Evolutionary conservation across 2,329 filamentous ascomycete genomes (phyloP).

Genomic region (Macrophomina pseudophaseolina): DNA sequence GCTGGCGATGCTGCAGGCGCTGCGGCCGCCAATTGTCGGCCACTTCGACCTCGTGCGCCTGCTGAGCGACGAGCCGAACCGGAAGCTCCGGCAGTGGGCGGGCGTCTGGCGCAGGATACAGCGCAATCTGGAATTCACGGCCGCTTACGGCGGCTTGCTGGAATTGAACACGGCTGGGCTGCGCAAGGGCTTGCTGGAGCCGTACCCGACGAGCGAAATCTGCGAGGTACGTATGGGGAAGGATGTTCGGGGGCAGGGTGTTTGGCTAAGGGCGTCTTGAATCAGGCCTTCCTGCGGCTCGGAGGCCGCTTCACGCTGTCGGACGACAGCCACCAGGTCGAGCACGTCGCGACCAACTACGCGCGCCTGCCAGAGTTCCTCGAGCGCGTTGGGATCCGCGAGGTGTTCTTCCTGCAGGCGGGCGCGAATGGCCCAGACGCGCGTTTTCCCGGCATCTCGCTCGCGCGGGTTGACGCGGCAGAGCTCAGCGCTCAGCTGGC

Average conservation of each 20-base stretch:
- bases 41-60: slow-evolving; percentile 93
- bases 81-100: slow-evolving; percentile 62
- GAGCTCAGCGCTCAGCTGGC: background rate
- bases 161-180: slow-evolving; percentile 89
- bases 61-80: slow-evolving; percentile 71
- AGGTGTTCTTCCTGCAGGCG: slow-evolving; percentile 53
- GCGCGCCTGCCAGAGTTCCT: slow-evolving; percentile 71
- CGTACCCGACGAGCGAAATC: slow-evolving; percentile 82
- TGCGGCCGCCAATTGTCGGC: slow-evolving; percentile 80
- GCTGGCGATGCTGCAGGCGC: slow-evolving; percentile 73
- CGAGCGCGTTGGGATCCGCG: slow-evolving; percentile 65
- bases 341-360: slow-evolving; percentile 89
- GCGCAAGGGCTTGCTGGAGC: slow-evolving; percentile 87
- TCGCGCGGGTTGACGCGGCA: background rate
- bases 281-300: slow-evolving; percentile 70
- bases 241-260: slow-evolving; percentile 12
- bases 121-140: slow-evolving; percentile 75
- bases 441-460: slow-evolving; percentile 40
- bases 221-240: slow-evolving; percentile 65
- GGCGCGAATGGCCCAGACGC: slow-evolving; percentile 33
- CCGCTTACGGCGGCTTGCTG: slow-evolving; percentile 76
- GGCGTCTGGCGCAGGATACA: slow-evolving; percentile 75
- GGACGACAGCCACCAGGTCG: slow-evolving; percentile 91
- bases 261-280: slow-evolving; percentile 29
- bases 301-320: slow-evolving; percentile 87